Percentiles rank a stretch among this genome's conserved stretches.
Evolutionary conservation across 2,329 filamentous ascomycete species (phyloP).

Genomic region (Zalaria sp.): DNA sequence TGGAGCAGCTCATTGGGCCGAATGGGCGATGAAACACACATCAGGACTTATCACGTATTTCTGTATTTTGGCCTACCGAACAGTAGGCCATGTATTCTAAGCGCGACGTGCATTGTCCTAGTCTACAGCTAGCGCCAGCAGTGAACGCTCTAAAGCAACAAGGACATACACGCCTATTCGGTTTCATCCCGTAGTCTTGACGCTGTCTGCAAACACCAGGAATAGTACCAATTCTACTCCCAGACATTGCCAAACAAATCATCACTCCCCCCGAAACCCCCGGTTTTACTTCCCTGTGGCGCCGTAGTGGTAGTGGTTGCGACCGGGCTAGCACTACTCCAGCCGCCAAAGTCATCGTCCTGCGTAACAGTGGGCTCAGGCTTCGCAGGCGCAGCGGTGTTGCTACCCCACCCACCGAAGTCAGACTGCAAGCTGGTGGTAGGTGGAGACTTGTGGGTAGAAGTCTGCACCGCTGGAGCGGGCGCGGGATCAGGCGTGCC

Average conservation of each 20-base stretch:
- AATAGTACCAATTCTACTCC: slow-evolving; percentile 42
- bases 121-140: too few relatives aligned
- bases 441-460: slow-evolving; percentile 17
- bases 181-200: too few relatives aligned
- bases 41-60: too few relatives aligned
- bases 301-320: slow-evolving; percentile 29
- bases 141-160: too few relatives aligned
- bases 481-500: slow-evolving; percentile 44
- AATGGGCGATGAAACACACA: too few relatives aligned
- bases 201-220: neutral
- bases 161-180: too few relatives aligned
- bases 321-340: slow-evolving; percentile 55
- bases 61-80: too few relatives aligned
- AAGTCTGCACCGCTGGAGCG: slow-evolving; percentile 20
- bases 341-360: slow-evolving; percentile 93
- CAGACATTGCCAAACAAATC: slow-evolving; percentile 95
- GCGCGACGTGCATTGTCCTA: too few relatives aligned
- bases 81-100: too few relatives aligned
- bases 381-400: slow-evolving; percentile 25
- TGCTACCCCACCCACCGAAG: slow-evolving; percentile 47
- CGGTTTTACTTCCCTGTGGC: too few relatives aligned
- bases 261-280: slow-evolving; percentile 51
- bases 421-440: slow-evolving; percentile 39
- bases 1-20: too few relatives aligned
- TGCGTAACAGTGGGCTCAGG: slow-evolving; percentile 51